Evolutionary conservation across 257 asterid genomes (phyloP).

Genomic region (Misopates orontium): DNA sequence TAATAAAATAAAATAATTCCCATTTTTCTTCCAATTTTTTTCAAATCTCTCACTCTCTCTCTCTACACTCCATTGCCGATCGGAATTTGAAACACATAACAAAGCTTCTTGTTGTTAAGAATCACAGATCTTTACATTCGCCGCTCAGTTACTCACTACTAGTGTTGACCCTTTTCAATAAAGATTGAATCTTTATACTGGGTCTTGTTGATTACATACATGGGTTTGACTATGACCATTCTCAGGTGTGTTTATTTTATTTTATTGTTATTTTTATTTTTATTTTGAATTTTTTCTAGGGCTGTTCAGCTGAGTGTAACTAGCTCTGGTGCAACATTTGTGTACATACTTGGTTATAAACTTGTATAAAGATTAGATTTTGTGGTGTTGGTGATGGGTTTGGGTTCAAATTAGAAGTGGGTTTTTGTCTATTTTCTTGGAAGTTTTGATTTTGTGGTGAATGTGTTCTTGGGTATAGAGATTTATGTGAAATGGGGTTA

Average conservation of each 20-base stretch:
- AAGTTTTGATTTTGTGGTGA: conserved; percentile 30
- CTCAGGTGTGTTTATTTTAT: conserved; percentile 43
- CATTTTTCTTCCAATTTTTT: conserved; percentile 7
- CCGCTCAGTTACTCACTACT: conserved; percentile 9
- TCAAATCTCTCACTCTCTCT: conserved; percentile 15
- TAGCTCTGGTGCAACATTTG: not conserved
- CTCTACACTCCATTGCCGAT: conserved; percentile 27
- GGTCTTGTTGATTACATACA: conserved; percentile 8
- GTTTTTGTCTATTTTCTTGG: conserved; percentile 22
- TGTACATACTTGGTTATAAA: conserved; percentile 13
- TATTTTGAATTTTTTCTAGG: conserved; percentile 9
- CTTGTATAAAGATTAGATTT: conserved; percentile 6
- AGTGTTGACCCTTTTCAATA: conserved; percentile 20
- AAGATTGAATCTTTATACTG: conserved; percentile 26
- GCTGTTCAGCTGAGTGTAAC: conserved; percentile 25
- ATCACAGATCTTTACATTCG: conserved; percentile 32
- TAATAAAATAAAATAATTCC: not conserved
- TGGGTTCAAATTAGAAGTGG: not conserved
- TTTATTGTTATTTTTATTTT: not conserved
- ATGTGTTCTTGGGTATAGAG: conserved; percentile 12
- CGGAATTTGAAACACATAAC: conserved; percentile 33
- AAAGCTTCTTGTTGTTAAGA: conserved; percentile 10
- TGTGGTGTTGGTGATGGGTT: conserved; percentile 21
- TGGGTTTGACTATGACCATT: conserved; percentile 35
- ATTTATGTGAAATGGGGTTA: conserved; percentile 22